These are phyloP conservation scores for Tuber magnatum DNA, from an alignment of 495 filamentous ascomycete genomes.

Conservation along the genomic window DNA sequence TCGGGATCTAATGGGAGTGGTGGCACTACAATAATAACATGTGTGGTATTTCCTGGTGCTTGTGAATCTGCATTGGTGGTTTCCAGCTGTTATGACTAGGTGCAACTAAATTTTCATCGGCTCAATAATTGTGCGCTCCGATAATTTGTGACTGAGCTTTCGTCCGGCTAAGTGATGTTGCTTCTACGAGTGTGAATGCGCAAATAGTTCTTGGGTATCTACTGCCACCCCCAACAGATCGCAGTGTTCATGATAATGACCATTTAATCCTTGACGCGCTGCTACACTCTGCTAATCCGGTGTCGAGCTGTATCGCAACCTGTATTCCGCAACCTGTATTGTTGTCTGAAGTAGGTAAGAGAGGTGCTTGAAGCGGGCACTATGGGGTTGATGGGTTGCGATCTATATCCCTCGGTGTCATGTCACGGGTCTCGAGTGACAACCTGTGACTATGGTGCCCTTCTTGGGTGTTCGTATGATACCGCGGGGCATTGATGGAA, in stretches of 20 bases:
- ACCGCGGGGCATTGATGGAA: not conserved
- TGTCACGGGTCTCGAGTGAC: not conserved
- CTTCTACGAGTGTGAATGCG: not conserved
- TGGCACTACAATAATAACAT: conserved; percentile 16
- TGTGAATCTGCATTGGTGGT: conserved; percentile 12
- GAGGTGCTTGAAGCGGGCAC: not conserved
- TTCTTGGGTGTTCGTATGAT: not conserved
- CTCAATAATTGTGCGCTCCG: conserved; percentile 27
- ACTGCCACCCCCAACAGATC: not conserved
- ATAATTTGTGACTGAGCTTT: conserved; percentile 18
- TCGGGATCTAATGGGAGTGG: conserved; percentile 11
- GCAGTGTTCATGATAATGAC: not conserved
- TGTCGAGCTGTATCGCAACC: not conserved
- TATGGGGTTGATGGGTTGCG: not conserved
- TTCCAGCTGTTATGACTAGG: not conserved
- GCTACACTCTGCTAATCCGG: not conserved
- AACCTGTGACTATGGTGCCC: not conserved
- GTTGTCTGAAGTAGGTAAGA: not conserved
- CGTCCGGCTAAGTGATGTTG: not conserved
- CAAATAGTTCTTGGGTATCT: not conserved
- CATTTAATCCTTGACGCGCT: not conserved
- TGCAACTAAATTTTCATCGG: conserved; percentile 16
- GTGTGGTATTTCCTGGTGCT: conserved; percentile 6
- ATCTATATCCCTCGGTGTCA: not conserved
- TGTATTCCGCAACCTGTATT: not conserved